phyloP scores from a whole-genome alignment of 1,284 basidiomycete genomes.

The Moesziomyces sp. region DNA sequence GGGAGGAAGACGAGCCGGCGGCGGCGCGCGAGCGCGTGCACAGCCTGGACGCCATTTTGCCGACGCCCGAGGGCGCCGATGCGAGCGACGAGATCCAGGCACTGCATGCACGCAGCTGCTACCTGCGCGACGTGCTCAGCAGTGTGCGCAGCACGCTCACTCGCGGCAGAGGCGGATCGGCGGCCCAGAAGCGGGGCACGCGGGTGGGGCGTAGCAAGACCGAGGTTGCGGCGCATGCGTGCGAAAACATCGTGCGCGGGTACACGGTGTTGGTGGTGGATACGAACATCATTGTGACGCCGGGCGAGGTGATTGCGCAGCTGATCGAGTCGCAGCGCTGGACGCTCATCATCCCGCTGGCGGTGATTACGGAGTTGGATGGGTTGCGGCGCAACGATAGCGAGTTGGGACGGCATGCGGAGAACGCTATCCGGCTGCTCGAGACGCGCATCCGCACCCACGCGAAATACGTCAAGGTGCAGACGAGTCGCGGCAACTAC shows the following conservation, averaged over 20 bases:
- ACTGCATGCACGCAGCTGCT: conserved; percentile 69
- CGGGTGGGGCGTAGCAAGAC: conserved; percentile 53
- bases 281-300: conserved; percentile 83
- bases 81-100: conserved; percentile 71
- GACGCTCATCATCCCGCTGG: conserved; percentile 83
- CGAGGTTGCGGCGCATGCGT: conserved; percentile 11
- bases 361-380: conserved; percentile 93
- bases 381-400: conserved; percentile 79
- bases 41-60: conserved; percentile 1
- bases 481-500: conserved; percentile 94
- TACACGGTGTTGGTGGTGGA: conserved; percentile 92
- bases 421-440: conserved; percentile 79
- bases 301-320: conserved; percentile 67
- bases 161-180: conserved; percentile 61
- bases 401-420: conserved; percentile 75
- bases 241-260: conserved; percentile 75
- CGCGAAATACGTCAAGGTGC: conserved; percentile 84
- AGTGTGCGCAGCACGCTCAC: conserved; percentile 7
- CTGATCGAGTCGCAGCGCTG: conserved; percentile 83
- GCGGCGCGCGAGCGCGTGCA: background rate
- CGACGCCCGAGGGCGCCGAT: conserved; percentile 2
- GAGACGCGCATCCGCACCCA: conserved; percentile 79
- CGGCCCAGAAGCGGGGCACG: conserved; percentile 19
- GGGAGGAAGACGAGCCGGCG: conserved; percentile 14
- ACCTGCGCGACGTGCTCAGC: conserved; percentile 28